Conservation (phyloP, 164 flowering plant genomes). For the Cinnamomum chago region DNA sequence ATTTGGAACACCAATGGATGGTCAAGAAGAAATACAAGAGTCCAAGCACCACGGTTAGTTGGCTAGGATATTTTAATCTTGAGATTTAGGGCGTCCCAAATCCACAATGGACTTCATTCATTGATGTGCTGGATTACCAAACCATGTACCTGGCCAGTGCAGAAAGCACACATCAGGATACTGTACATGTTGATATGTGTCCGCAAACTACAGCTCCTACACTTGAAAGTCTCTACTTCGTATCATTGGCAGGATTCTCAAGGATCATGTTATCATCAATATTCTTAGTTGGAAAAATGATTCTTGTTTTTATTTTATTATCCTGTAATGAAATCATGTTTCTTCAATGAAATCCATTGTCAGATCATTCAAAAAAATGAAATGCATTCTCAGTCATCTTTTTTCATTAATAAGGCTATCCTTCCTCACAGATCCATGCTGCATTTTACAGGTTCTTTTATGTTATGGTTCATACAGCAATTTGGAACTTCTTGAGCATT, state of each 20-base stretch:
- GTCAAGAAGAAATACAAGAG: neutral
- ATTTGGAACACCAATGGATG: no score
- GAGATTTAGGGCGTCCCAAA: neutral
- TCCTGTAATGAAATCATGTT: neutral
- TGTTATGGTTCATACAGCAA: slow-evolving; percentile 90
- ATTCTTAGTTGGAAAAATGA: neutral
- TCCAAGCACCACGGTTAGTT: neutral
- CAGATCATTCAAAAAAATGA: no score
- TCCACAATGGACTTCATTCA: neutral
- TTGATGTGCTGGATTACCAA: neutral
- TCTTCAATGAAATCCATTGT: neutral
- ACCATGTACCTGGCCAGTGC: neutral
- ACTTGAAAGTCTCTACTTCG: no score
- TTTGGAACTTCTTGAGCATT: slow-evolving; percentile 93
- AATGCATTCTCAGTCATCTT: neutral
- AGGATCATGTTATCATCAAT: no score
- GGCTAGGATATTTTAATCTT: neutral
- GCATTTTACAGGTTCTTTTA: slow-evolving; percentile 59
- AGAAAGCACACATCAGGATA: no score
- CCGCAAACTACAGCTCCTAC: no score
- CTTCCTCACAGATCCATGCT: neutral
- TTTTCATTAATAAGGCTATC: neutral
- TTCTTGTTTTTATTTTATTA: neutral
- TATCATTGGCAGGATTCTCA: no score
- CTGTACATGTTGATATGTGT: no score